Conservation (phyloP, 495 filamentous ascomycete genomes). For the Penicillium canescens region DNA sequence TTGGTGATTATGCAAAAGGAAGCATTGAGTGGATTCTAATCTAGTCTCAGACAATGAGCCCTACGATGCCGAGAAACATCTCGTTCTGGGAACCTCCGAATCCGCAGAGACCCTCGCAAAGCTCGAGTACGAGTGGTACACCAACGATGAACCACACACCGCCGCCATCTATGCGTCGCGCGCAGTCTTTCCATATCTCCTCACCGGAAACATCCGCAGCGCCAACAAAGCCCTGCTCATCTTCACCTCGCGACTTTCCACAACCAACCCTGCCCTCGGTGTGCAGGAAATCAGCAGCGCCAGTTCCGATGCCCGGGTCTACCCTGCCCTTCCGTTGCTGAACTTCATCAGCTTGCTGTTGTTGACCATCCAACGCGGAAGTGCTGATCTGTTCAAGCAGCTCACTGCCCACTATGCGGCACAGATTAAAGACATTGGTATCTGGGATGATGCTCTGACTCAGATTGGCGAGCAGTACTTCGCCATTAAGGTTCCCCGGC, state of each 20-base stretch:
- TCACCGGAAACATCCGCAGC: slow-evolving; percentile 85
- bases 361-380: slow-evolving; percentile 79
- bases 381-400: slow-evolving; percentile 76
- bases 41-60: slow-evolving; percentile 68
- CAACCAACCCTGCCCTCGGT: slow-evolving; percentile 65
- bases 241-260: slow-evolving; percentile 72
- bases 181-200: slow-evolving; percentile 87
- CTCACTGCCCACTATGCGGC: slow-evolving; percentile 77
- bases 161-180: slow-evolving; percentile 88
- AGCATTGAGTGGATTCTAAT: slow-evolving; percentile 8
- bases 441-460: slow-evolving; percentile 83
- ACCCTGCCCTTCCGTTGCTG: slow-evolving; percentile 80
- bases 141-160: slow-evolving; percentile 80
- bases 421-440: slow-evolving; percentile 69
- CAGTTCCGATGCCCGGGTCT: slow-evolving; percentile 74
- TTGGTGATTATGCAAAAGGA: slow-evolving; percentile 22
- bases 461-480: slow-evolving; percentile 97
- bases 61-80: slow-evolving; percentile 90
- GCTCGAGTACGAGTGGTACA: slow-evolving; percentile 94
- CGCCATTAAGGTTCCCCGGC: slow-evolving; percentile 82
- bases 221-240: slow-evolving; percentile 78
- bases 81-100: slow-evolving; percentile 86
- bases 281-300: slow-evolving; percentile 81
- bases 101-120: slow-evolving; percentile 76
- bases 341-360: slow-evolving; percentile 89